Conservation (phyloP, 176 grass and related monocot species). For the Aegilops tauschii region DNA sequence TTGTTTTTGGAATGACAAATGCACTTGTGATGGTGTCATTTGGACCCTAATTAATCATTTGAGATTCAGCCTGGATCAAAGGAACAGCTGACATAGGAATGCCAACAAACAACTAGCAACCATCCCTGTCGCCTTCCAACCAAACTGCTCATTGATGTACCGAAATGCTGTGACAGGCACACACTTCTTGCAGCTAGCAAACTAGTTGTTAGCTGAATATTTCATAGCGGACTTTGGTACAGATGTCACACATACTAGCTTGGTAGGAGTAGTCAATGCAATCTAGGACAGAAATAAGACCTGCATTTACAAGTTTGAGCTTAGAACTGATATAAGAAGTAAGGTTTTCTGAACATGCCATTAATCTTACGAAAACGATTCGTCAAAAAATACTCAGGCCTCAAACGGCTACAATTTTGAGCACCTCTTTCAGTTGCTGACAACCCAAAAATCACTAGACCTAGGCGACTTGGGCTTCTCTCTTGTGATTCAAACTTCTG, state of each 20-base stretch:
- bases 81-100: constrained; percentile 26
- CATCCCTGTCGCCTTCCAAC: constrained; percentile 55
- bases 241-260: not conserved
- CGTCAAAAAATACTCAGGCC: no score
- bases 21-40: constrained; percentile 51
- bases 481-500: no score
- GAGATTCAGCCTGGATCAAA: constrained; percentile 49
- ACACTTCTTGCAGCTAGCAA: not conserved
- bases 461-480: no score
- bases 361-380: not conserved
- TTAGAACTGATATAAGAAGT: not conserved
- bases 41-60: constrained; percentile 47
- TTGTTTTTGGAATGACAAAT: constrained; percentile 4
- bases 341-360: not conserved
- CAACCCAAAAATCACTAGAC: no score
- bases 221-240: not conserved
- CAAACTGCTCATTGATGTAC: constrained; percentile 36
- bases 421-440: no score
- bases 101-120: constrained; percentile 38
- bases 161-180: constrained; percentile 37
- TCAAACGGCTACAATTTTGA: no score
- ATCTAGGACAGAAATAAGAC: not conserved
- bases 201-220: not conserved
- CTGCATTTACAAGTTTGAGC: not conserved
- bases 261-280: not conserved